Conservation (phyloP, 495 filamentous ascomycete genomes). For the Lasiosphaeria miniovina region DNA sequence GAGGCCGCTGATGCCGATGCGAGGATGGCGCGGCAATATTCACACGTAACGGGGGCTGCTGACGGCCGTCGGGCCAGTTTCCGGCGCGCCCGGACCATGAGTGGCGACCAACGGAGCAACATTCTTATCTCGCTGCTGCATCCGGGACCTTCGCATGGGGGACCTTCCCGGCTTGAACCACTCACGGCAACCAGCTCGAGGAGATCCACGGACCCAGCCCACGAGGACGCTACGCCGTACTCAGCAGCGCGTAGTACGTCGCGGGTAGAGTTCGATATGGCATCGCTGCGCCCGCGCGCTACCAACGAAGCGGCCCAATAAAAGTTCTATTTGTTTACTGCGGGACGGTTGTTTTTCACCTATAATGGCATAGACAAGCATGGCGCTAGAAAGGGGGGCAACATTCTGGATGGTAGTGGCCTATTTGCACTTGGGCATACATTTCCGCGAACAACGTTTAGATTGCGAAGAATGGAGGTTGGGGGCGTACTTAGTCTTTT, state of each 20-base stretch:
- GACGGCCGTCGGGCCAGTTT: conserved; percentile 13
- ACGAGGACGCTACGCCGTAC: not conserved
- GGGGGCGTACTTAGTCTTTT: no score
- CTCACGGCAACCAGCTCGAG: not conserved
- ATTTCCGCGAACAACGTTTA: no score
- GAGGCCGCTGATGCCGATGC: conserved; percentile 60
- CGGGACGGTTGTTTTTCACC: not conserved
- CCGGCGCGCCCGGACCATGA: conserved; percentile 19
- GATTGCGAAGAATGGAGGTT: no score
- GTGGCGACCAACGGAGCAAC: conserved; percentile 27
- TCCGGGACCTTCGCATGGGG: conserved; percentile 22
- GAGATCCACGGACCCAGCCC: not conserved
- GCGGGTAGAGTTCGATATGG: not conserved
- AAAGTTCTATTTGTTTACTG: not conserved
- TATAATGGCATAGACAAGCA: not conserved
- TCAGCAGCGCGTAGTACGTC: not conserved
- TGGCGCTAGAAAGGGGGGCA: not conserved
- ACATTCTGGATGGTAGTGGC: not conserved
- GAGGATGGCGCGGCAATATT: conserved; percentile 52
- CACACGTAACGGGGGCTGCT: conserved; percentile 36
- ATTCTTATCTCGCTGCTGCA: conserved; percentile 38
- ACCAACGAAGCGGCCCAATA: not conserved
- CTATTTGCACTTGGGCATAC: not conserved
- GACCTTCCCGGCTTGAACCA: not conserved
- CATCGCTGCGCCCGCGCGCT: not conserved